Conservation (phyloP, 768 basidiomycete species). For the Brasilioporus rufonigricans region DNA sequence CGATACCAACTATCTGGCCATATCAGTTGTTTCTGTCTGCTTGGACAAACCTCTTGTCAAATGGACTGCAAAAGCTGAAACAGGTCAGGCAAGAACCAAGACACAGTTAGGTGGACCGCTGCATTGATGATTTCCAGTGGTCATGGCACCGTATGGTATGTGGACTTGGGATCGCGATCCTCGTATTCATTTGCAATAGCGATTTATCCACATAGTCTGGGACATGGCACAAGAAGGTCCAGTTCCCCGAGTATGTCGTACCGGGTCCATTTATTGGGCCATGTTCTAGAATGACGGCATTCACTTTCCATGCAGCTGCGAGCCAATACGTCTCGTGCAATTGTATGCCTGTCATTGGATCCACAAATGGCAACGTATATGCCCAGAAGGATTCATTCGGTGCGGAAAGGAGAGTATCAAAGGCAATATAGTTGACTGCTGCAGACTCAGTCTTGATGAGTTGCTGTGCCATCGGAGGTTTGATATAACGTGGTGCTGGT, state of each 20-base stretch:
- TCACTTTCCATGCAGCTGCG: slow-evolving; percentile 42
- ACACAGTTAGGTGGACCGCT: slow-evolving; percentile 44
- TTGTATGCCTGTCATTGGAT: slow-evolving; percentile 42
- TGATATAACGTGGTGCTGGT: slow-evolving; percentile 19
- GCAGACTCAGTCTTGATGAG: slow-evolving; percentile 41
- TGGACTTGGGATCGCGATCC: not conserved
- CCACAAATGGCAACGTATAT: slow-evolving; percentile 38
- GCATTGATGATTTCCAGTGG: slow-evolving; percentile 39
- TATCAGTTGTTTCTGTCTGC: slow-evolving; percentile 16
- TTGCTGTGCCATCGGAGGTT: slow-evolving; percentile 36
- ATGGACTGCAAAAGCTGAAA: slow-evolving; percentile 35
- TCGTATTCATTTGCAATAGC: not conserved
- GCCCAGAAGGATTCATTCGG: slow-evolving; percentile 32
- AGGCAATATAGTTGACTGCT: slow-evolving; percentile 47
- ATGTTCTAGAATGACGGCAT: slow-evolving; percentile 45
- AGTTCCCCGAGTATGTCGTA: slow-evolving; percentile 46
- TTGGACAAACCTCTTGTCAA: slow-evolving; percentile 13
- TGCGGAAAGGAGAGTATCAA: slow-evolving; percentile 40
- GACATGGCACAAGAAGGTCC: slow-evolving; percentile 37
- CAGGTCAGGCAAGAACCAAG: slow-evolving; percentile 43
- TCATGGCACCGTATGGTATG: not conserved
- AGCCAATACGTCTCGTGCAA: slow-evolving; percentile 47
- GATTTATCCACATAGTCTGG: slow-evolving; percentile 21
- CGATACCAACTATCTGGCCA: slow-evolving; percentile 25
- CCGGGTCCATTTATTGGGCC: slow-evolving; percentile 51